Base-by-base conservation (phyloP, 2,329 filamentous ascomycete genomes). In the Colletotrichum siamense region DNA sequence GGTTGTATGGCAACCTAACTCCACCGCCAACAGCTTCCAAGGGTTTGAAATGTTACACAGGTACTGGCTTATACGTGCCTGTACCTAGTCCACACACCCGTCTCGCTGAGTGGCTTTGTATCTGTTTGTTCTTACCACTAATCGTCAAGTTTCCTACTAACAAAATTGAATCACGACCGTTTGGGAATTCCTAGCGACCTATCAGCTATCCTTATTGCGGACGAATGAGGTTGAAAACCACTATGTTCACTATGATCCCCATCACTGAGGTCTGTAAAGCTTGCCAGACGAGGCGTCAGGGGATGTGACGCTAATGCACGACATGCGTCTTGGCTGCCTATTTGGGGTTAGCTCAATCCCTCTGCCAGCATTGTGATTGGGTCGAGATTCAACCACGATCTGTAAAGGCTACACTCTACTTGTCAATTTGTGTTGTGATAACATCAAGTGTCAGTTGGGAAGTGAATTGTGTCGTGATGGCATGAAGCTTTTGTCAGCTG, bases 381-480 rank as follows among this genome's bases (percentile, higher is more conserved):
- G 0, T 36, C 13, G 28, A 57, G 65, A 55, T 68, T 28, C 28
- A 68, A 34, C 44, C 44, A 0, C 24, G n/a, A 55, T 55, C 0
- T 1, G 16, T 1, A 55, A 67, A 0, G 26, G 13, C 64, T 26
- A 30, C 64, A 67, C 9, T 28, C 0, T 12, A 49, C 44, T 4
- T 49, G 18, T 49, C 18, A 49, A 22, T 6, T 49, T 7, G 44
- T 49, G 44, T 49, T 49, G 44, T 44, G 18, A 44, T 44, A n/a
- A 44, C 18, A 15, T 64, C 4, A 55, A 57, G 39, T 68, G 18
- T n/a, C 18, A 68, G 65, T 1, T 16, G 65, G 28, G 26, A 55
- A 0, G 0, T n/a, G 39, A n/a, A n/a, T 18, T 39, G 15, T 15
- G 49, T 1, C 0, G 49, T 57, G 52, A 26, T 0, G 1, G 0